Base-by-base conservation (phyloP, 1,284 basidiomycete species). In the Taiwanofungus camphoratus region DNA sequence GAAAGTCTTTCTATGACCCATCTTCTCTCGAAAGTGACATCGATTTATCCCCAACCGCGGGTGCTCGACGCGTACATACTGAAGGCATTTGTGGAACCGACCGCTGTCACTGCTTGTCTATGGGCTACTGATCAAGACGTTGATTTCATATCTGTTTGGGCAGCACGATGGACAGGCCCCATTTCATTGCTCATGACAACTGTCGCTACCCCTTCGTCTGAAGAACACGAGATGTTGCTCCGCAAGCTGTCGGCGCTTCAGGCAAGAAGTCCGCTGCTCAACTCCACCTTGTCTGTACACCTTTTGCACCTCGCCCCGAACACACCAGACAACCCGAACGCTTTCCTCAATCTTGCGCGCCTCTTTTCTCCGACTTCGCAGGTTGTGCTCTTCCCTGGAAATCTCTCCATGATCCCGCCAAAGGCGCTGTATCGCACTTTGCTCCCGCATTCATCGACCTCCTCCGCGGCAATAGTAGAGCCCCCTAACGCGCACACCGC, bases 301-400 rank as follows among this genome's bases (percentile, higher is more conserved):
- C 42, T 82, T 15, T 49, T 83, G 12, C 68, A 73, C 48, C 53
- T 72, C 26, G 51, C 57, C n/a, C 59, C 66, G 6, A 44, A 59
- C 11, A 58, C 62, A 0, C 59, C 70, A 12, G 57, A 51, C 19
- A 71, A 71, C 12, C 68, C 73, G 18, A 83, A 83, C 49, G 58
- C 67, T 7, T 78, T 76, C 54, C 65, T 84, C 32, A 85, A 85
- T 56, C 52, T 83, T 18, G 82, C 80, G 3, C 68, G 81, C 18
- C 61, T 82, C 39, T 76, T 82, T 55, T 66, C 81, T 5, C 65
- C 55, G 4, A 77, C 79, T 8, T 54, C 67, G 0, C 61, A 56
- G 22, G 70, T 77, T 6, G 60, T 75, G 32, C 59, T 85, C 41
- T 74, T 80, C 49, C 80, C 82, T 19, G 69, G 65, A 4, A 64